Evolutionary conservation across 2,329 filamentous ascomycete species (phyloP).

Genomic region (Pseudocercospora fijiensis): DNA sequence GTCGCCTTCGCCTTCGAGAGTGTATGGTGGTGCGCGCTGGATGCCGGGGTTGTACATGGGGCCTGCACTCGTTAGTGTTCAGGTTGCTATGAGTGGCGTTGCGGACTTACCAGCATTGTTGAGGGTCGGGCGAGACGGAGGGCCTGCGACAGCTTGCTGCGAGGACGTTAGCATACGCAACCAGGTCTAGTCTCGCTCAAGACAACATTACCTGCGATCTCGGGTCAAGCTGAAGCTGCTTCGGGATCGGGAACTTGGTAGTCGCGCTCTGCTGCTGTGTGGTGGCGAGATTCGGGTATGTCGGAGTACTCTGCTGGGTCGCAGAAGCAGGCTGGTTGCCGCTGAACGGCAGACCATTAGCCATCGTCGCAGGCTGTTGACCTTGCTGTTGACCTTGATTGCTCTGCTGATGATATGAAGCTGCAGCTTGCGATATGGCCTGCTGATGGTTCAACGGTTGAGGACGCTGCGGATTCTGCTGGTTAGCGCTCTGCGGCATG

Average conservation of each 20-base stretch:
- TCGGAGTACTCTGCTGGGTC: slow-evolving; percentile 29
- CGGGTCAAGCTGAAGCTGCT: slow-evolving; percentile 69
- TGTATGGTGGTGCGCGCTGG: slow-evolving; percentile 75
- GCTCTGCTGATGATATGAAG: slow-evolving; percentile 20
- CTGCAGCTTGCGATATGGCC: slow-evolving; percentile 43
- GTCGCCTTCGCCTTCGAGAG: slow-evolving; percentile 87
- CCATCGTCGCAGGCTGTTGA: slow-evolving; percentile 25
- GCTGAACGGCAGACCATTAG: slow-evolving; percentile 30
- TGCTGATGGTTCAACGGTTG: slow-evolving; percentile 46
- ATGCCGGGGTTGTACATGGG: slow-evolving; percentile 87
- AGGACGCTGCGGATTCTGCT: slow-evolving; percentile 29
- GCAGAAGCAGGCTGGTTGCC: slow-evolving; percentile 21
- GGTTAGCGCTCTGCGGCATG: slow-evolving; percentile 24
- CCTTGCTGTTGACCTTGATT: slow-evolving; percentile 22
- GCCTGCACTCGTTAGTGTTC: slow-evolving; percentile 68
- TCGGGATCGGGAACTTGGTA: slow-evolving; percentile 77
- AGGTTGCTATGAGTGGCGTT: background rate
- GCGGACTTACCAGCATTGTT: background rate
- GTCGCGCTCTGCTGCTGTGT: slow-evolving; percentile 42
- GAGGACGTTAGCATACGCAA: background rate
- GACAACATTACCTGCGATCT: slow-evolving; percentile 56
- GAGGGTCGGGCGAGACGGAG: slow-evolving; percentile 68
- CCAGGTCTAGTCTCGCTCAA: background rate
- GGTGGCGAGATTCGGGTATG: slow-evolving; percentile 29
- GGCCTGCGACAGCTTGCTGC: slow-evolving; percentile 69